Base-by-base conservation (phyloP, 2,329 filamentous ascomycete species). In the Paecilomyces variotii region DNA sequence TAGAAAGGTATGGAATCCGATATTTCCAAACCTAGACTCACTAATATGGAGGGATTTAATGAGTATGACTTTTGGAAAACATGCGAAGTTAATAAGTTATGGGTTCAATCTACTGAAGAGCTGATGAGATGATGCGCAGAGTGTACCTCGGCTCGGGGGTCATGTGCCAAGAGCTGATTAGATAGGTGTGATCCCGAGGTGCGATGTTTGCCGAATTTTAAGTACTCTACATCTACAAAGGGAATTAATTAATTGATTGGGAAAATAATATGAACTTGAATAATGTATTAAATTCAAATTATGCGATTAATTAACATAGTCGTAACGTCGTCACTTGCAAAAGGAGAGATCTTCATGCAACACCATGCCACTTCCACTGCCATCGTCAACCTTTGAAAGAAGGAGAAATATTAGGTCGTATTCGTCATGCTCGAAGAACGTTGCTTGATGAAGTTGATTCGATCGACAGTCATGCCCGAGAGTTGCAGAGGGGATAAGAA, bases 81-180 rank as follows among this genome's bases (percentile, higher is more conserved):
- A 19, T 19, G 19, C 1, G 19, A 19, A 19, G 19, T 19, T 19
- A 19, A 19, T 19, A 19, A 19, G 19, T 19, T 19, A 19, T 19
- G 19, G 19, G 19, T 19, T 32, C 30, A 7, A 10, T 32, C 30
- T 32, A 10, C 9, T 32, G 30, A 32, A 19, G 39, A 45, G 39
- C 39, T 45, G 39, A 3, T 2, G 35, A 39, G 35, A 39, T 35
- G 10, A 19, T 10, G 34, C 34, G 60, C 56, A 59, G 68, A 66
- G 52, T 56, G 39, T 45, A 4, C n/a, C 39, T 45, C 39, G 39
- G 39, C 39, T 45, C 39, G 39, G n/a, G 11, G 39, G 7, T 45
- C 39, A 45, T 45, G 35, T 39, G 39, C 39, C 39, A 45, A 45
- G 39, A 45, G 9, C 39, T 45, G 39, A 45, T 45, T 45, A 45